Evolutionary conservation across 2,329 filamentous ascomycete species (phyloP).

Genomic region (Diaporthe sp.): DNA sequence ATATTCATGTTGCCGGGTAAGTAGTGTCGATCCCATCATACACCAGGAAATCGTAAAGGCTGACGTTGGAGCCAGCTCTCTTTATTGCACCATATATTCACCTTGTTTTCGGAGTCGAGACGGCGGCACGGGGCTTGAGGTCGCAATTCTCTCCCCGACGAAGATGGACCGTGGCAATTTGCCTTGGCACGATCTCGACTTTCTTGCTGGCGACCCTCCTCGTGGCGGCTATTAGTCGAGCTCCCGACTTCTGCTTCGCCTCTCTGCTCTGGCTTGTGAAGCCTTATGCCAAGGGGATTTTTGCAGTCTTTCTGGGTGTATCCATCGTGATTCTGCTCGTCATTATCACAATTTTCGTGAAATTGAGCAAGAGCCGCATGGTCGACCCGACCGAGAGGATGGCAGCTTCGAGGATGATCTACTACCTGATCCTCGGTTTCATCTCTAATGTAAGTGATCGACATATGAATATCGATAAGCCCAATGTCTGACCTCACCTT

Average conservation of each 20-base stretch:
- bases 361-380: conserved; percentile 66
- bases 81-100: conserved; percentile 78
- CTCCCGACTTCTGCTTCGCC: conserved; percentile 74
- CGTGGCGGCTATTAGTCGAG: conserved; percentile 67
- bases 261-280: conserved; percentile 78
- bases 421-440: conserved; percentile 72
- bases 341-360: conserved; percentile 68
- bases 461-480: background rate
- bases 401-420: conserved; percentile 78
- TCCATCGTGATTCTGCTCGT: conserved; percentile 65
- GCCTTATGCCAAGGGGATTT: conserved; percentile 70
- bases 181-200: conserved; percentile 64
- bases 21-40: conserved; percentile 39
- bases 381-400: conserved; percentile 73
- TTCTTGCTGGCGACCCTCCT: conserved; percentile 70
- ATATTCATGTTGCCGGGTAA: conserved; percentile 73
- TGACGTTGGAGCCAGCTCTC: conserved; percentile 63
- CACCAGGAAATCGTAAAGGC: conserved; percentile 29
- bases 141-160: conserved; percentile 70
- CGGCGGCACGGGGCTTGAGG: conserved; percentile 68
- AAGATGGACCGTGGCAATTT: conserved; percentile 72
- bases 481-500: background rate
- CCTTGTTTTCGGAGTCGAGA: conserved; percentile 75
- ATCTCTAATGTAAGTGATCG: conserved; percentile 67
- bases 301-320: conserved; percentile 67